phyloP scores from a whole-genome alignment of 225 moss, liverwort and hornwort species.

The Polytrichum commune region DNA sequence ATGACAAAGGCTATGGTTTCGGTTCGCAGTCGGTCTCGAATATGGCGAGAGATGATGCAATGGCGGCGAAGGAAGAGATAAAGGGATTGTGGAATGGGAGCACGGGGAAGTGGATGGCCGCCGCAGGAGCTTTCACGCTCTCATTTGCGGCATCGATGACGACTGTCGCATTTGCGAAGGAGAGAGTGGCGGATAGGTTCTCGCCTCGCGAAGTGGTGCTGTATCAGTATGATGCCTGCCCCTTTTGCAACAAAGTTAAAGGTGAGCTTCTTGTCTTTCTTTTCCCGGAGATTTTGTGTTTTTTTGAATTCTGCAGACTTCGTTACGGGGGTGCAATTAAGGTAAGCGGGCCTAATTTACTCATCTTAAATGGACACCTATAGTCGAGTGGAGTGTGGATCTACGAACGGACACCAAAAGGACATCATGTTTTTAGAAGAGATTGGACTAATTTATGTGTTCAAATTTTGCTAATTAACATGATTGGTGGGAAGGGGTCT shows the following conservation, averaged over 20 bases:
- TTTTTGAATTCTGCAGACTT: too few relatives aligned
- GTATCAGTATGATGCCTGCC: slow-evolving; percentile 93
- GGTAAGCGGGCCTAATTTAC: too few relatives aligned
- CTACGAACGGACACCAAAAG: too few relatives aligned
- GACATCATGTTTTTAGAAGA: too few relatives aligned
- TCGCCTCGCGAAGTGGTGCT: slow-evolving; percentile 76
- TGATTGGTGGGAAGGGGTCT: too few relatives aligned
- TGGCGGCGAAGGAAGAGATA: background rate
- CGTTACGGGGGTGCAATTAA: too few relatives aligned
- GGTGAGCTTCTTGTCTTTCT: slow-evolving; percentile 34
- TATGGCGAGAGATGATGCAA: slow-evolving; percentile 3
- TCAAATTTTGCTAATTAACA: too few relatives aligned
- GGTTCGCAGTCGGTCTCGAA: background rate
- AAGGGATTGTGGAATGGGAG: slow-evolving; percentile 4
- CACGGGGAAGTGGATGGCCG: slow-evolving; percentile 38
- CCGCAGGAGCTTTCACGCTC: slow-evolving; percentile 68
- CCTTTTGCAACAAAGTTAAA: slow-evolving; percentile 99
- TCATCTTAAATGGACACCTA: too few relatives aligned
- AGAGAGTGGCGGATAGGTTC: slow-evolving; percentile 54
- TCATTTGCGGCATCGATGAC: slow-evolving; percentile 76
- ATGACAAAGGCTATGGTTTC: background rate
- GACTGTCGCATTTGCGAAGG: slow-evolving; percentile 62
- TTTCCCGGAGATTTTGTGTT: too few relatives aligned
- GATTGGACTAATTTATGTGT: too few relatives aligned
- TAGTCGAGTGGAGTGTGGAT: too few relatives aligned